Evolutionary conservation across 2,329 filamentous ascomycete species (phyloP).

Genomic region (Scedosporium boydii): DNA sequence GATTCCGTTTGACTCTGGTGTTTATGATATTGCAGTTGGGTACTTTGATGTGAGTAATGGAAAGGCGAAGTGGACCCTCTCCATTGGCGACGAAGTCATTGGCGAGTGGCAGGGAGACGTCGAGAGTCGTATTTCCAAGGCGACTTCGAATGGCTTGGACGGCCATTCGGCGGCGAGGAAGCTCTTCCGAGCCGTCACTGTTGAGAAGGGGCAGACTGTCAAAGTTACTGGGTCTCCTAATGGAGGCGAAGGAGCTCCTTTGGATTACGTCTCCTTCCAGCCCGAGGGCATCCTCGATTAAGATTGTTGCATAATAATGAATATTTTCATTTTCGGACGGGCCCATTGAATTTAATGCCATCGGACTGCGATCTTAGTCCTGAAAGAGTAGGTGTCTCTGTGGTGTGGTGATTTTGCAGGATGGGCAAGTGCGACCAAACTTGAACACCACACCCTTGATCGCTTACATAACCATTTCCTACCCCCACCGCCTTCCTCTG

Average conservation of each 20-base stretch:
- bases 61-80: conserved; percentile 43
- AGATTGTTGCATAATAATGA: not conserved
- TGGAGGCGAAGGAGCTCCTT: conserved; percentile 52
- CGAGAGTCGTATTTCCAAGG: conserved; percentile 51
- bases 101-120: conserved; percentile 50
- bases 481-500: no score
- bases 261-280: conserved; percentile 58
- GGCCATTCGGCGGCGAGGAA: conserved; percentile 55
- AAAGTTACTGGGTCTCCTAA: conserved; percentile 48
- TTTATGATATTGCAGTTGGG: conserved; percentile 55
- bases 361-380: no score
- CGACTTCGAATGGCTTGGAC: conserved; percentile 48
- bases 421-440: no score
- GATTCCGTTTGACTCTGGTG: conserved; percentile 39
- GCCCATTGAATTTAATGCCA: no score
- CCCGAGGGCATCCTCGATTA: conserved; percentile 49
- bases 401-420: no score
- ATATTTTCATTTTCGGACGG: no score
- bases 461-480: no score
- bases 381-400: no score
- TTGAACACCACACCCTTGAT: no score
- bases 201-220: conserved; percentile 41
- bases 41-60: conserved; percentile 58
- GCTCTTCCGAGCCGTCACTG: conserved; percentile 41
- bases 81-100: conserved; percentile 39